phyloP scores from a whole-genome alignment of 768 basidiomycete genomes.

The Leccinum aurantiacum region DNA sequence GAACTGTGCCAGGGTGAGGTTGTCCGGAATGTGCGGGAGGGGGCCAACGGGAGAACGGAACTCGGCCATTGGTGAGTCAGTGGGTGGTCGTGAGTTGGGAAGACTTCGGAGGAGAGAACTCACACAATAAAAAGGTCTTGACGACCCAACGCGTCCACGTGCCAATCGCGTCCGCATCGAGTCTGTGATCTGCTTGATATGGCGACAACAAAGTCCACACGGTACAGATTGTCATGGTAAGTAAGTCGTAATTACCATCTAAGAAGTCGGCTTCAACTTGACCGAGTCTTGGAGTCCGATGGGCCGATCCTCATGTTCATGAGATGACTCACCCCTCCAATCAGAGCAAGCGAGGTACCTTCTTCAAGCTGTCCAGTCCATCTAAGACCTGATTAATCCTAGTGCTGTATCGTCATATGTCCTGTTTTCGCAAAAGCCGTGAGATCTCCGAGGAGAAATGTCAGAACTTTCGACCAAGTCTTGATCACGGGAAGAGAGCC shows the following conservation, averaged over 20 bases:
- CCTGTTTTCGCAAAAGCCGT: not conserved
- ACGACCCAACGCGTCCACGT: not conserved
- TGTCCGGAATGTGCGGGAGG: constrained; percentile 38
- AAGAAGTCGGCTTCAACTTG: no score
- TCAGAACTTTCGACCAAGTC: not conserved
- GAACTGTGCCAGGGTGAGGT: constrained; percentile 40
- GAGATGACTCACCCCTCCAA: not conserved
- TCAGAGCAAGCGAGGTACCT: not conserved
- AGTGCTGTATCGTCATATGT: not conserved
- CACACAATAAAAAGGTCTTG: not conserved
- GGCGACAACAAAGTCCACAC: not conserved
- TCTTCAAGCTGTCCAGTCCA: not conserved
- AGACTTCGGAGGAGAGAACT: not conserved
- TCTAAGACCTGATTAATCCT: no score
- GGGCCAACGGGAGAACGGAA: constrained; percentile 29
- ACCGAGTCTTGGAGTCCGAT: not conserved
- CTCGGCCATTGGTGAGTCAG: constrained; percentile 27
- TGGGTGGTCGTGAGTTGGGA: not conserved
- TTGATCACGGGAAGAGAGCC: not conserved
- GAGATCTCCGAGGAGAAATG: not conserved
- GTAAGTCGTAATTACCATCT: no score
- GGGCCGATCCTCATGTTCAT: not conserved
- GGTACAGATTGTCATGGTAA: not conserved
- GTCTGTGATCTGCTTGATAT: not conserved
- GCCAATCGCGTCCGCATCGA: not conserved